Base-by-base conservation (phyloP, 2,329 filamentous ascomycete species). In the Fonsecaea multimorphosa region DNA sequence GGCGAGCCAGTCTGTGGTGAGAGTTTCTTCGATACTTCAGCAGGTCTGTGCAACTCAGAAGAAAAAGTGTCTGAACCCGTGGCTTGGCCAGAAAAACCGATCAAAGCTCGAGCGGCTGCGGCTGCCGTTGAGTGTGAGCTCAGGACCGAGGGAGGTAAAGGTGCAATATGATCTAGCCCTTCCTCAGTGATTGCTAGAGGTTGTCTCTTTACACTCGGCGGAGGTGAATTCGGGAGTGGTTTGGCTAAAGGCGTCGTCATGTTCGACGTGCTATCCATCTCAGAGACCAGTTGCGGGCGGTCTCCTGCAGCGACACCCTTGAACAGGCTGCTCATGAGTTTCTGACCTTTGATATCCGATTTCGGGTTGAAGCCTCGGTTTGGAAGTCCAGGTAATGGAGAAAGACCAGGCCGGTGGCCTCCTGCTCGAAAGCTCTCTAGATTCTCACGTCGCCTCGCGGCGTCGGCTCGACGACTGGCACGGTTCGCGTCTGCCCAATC, bases 231-330 rank as follows among this genome's bases (percentile, higher is more conserved):
- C 24, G 77, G 76, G n/a, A 80, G 68, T 38, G 84, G 83, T 62
- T 80, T 78, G 5, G 82, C 85, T 60, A 86, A 78, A 31, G 85
- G 85, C 19, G 85, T 87, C 16, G 84, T 80, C 73, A 86, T 79
- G 69, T 85, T 85, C 1, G 85, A 86, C 16, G 81, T 81, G 72
- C 80, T 84, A 66, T 85, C 84, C 11, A 73, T 65, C 29, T 81
- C 78, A 31, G 70, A 24, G 74, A 73, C 12, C 66, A 72, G 73
- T 73, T 65, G 73, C 68, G 76, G 70, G 24, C 72, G 72, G 65
- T 77, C 76, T 22, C 74, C 75, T 55, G 79, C 79, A 63, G 77
- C 75, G 4, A 80, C 75, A 0, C 77, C 77, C 68, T 80, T 81
- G 70, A 82, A 80, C 46, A 82, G 66, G 31, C 76, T 76, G 58